Evolutionary conservation across 306 rosid species (phyloP).

Genomic region (Citrullus mucosospermus): DNA sequence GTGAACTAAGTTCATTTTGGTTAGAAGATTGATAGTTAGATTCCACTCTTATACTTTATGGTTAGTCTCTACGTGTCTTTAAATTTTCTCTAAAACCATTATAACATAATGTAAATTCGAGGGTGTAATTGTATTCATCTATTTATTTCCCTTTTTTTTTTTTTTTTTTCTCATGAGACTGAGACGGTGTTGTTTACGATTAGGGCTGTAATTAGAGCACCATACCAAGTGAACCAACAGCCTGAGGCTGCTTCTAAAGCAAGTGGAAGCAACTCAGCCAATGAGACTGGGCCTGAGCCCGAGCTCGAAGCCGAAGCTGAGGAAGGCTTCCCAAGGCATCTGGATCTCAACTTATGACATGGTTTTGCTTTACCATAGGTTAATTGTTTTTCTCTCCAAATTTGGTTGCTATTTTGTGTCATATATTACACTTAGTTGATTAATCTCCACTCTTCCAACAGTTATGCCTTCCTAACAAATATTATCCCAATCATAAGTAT

Average conservation of each 20-base stretch:
- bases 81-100: too few relatives aligned
- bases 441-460: background rate
- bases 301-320: background rate
- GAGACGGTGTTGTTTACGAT: background rate
- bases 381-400: background rate
- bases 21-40: background rate
- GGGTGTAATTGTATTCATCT: background rate
- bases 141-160: too few relatives aligned
- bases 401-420: background rate
- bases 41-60: background rate
- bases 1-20: too few relatives aligned
- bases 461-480: background rate
- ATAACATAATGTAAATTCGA: background rate
- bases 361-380: background rate
- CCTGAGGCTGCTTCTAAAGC: background rate
- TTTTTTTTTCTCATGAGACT: background rate
- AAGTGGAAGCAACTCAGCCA: constrained; percentile 1
- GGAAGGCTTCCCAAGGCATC: background rate
- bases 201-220: constrained; percentile 56
- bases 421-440: background rate
- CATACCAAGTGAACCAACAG: constrained; percentile 36
- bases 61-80: too few relatives aligned
- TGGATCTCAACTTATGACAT: constrained; percentile 4
- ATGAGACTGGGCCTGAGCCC: background rate
- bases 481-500: background rate